Evolutionary conservation across 176 grass and related monocot species (phyloP).

Genomic region (Musa schizocarpa): DNA sequence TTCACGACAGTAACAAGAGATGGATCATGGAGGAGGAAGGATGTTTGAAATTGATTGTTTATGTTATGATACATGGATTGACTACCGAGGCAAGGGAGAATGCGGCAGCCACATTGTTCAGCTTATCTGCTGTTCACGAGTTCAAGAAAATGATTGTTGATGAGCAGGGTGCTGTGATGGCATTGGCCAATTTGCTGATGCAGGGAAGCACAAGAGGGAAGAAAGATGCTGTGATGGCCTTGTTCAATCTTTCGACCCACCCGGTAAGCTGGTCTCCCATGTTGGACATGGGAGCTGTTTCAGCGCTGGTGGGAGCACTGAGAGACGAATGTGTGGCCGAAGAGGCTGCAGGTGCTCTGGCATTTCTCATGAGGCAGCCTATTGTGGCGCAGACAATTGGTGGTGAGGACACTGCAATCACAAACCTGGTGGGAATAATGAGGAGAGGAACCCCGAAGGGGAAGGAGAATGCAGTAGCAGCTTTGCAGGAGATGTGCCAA

Average conservation of each 20-base stretch:
- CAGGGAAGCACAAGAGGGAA: conserved; percentile 63
- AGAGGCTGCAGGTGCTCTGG: conserved; percentile 80
- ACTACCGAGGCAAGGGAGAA: conserved; percentile 79
- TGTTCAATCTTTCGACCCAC: conserved; percentile 91
- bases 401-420: conserved; percentile 43
- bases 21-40: conserved; percentile 73
- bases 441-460: conserved; percentile 73
- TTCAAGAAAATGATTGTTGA: conserved; percentile 75
- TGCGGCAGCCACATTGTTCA: conserved; percentile 85
- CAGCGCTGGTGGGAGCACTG: conserved; percentile 50
- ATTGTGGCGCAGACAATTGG: conserved; percentile 48
- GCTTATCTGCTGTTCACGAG: conserved; percentile 76
- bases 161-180: conserved; percentile 54
- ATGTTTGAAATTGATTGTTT: conserved; percentile 51
- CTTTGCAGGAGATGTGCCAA: conserved; percentile 79
- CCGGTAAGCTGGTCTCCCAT: conserved; percentile 60
- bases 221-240: conserved; percentile 95
- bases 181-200: conserved; percentile 55
- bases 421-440: conserved; percentile 62
- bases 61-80: conserved; percentile 65
- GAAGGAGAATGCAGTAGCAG: conserved; percentile 88
- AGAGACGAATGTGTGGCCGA: conserved; percentile 59
- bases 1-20: conserved; percentile 67
- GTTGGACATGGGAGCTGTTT: conserved; percentile 51
- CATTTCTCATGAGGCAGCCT: conserved; percentile 62